Evolutionary conservation across 1,139 yeast species (phyloP).

Genomic region (Hansenula anomala): DNA sequence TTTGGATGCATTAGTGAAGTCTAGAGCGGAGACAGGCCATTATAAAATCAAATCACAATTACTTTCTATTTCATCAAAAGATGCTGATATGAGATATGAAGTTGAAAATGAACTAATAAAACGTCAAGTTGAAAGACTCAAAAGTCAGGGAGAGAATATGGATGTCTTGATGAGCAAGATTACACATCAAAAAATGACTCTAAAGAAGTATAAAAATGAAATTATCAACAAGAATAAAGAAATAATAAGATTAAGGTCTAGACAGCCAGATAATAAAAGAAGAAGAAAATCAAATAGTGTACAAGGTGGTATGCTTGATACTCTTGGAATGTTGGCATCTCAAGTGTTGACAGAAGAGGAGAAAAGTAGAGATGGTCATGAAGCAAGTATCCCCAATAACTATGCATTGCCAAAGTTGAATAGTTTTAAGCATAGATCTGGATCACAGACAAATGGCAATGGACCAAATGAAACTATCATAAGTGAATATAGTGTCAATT

Average conservation of each 20-base stretch:
- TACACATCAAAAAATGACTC: conserved; percentile 33
- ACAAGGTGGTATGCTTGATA: conserved; percentile 31
- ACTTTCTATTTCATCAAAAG: conserved; percentile 19
- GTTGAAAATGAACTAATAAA: conserved; percentile 41
- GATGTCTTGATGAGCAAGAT: conserved; percentile 33
- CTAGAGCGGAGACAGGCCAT: conserved; percentile 17
- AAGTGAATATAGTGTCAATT: conserved; percentile 1
- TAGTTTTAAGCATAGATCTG: conserved; percentile 20
- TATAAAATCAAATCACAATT: conserved; percentile 19
- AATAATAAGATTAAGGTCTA: conserved; percentile 25
- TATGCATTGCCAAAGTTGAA: conserved; percentile 21
- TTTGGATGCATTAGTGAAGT: conserved; percentile 8
- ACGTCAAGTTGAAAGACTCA: conserved; percentile 44
- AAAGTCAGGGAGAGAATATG: conserved; percentile 26
- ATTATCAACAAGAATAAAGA: conserved; percentile 38
- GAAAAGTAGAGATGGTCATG: conserved; percentile 2
- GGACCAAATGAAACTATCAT: neutral
- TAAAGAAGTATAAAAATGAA: conserved; percentile 38
- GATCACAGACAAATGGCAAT: neutral
- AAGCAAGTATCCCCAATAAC: neutral
- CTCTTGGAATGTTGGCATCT: conserved; percentile 41
- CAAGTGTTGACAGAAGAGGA: conserved; percentile 39
- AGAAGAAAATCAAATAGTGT: conserved; percentile 8
- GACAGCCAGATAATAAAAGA: conserved; percentile 3
- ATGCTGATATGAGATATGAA: conserved; percentile 31